Conservation (phyloP, 2,329 filamentous ascomycete genomes). For the Coleophoma cylindrospora region DNA sequence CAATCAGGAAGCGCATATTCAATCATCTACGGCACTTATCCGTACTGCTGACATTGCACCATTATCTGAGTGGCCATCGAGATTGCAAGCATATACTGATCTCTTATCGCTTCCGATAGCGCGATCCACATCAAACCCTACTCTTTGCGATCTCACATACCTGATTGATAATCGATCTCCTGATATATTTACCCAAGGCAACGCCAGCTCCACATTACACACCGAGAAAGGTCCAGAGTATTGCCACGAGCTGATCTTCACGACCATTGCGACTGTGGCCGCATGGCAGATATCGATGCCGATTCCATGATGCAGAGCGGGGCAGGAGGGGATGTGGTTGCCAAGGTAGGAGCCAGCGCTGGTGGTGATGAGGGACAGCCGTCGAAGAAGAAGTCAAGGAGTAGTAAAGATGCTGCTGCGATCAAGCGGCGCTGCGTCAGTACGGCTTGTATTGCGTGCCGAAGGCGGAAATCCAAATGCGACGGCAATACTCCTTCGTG, state of each 20-base stretch:
- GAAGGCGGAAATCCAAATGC: constrained; percentile 79
- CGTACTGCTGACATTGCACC: no score
- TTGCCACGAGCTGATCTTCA: background rate
- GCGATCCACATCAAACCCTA: background rate
- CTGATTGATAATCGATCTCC: no score
- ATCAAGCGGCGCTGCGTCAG: constrained; percentile 72
- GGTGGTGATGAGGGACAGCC: constrained; percentile 1
- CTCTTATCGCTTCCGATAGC: background rate
- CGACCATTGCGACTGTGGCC: background rate
- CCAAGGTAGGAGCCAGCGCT: background rate
- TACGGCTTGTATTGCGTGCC: constrained; percentile 78
- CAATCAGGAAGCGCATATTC: no score
- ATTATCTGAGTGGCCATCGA: no score
- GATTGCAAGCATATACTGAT: no score
- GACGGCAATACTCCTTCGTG: constrained; percentile 89
- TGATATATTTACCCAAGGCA: no score
- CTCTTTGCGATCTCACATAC: no score
- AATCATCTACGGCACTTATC: no score
- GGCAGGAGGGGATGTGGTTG: constrained; percentile 5
- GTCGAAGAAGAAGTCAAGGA: constrained; percentile 24
- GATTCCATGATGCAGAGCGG: constrained; percentile 8
- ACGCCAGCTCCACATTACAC: no score
- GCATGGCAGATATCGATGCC: constrained; percentile 15
- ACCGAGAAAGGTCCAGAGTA: no score
- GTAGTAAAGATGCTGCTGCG: constrained; percentile 21